Conservation (phyloP, 2,329 filamentous ascomycete genomes). For the Colletotrichum noveboracense region DNA sequence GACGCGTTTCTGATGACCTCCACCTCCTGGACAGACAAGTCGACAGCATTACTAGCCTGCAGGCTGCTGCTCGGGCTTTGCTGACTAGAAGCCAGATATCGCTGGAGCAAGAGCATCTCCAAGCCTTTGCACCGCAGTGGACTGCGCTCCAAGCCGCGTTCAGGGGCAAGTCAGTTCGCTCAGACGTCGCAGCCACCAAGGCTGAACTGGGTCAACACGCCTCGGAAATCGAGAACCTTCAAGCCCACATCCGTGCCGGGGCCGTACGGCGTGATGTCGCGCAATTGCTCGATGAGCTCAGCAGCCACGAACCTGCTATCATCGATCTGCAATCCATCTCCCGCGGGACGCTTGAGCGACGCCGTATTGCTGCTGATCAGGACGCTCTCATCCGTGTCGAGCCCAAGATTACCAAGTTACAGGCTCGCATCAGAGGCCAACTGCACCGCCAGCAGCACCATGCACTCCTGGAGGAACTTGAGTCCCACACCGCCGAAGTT, state of each 20-base stretch:
- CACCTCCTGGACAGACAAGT: constrained; percentile 56
- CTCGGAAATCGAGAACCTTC: constrained; percentile 50
- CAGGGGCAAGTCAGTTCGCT: constrained; percentile 55
- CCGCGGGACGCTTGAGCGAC: constrained; percentile 66
- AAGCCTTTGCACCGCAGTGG: constrained; percentile 55
- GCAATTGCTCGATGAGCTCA: constrained; percentile 52
- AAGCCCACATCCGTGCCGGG: constrained; percentile 58
- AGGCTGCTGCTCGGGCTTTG: constrained; percentile 70
- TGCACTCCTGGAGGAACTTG: constrained; percentile 71
- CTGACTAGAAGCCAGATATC: constrained; percentile 61
- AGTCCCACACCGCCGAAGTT: constrained; percentile 70
- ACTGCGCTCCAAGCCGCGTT: constrained; percentile 51
- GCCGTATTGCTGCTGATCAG: constrained; percentile 51
- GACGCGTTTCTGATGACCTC: constrained; percentile 58
- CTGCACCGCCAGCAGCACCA: constrained; percentile 65
- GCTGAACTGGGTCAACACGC: constrained; percentile 52
- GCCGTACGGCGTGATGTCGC: constrained; percentile 58
- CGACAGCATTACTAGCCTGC: constrained; percentile 59
- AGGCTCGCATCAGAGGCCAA: constrained; percentile 71
- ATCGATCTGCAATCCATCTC: constrained; percentile 62
- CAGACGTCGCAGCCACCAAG: constrained; percentile 48
- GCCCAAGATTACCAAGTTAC: constrained; percentile 63
- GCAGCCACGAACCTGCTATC: constrained; percentile 49
- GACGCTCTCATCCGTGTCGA: constrained; percentile 64
- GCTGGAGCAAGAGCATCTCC: constrained; percentile 55